Evolutionary conservation across 1,284 basidiomycete genomes (phyloP), one percentile per base, ranked within the genome.

Genomic region (Apiotrichum brassicae): DNA sequence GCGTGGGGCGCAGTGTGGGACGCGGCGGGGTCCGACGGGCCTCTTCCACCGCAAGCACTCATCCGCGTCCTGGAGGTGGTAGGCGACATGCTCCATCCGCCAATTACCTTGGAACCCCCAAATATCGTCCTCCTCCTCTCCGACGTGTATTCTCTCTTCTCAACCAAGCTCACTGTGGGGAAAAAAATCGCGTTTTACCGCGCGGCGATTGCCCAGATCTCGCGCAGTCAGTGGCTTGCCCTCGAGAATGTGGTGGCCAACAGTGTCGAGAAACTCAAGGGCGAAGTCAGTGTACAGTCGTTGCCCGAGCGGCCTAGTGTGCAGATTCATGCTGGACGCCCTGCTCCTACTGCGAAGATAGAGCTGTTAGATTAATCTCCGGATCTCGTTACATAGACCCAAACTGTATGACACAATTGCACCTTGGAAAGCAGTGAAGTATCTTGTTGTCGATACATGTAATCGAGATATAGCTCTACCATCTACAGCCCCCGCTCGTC

Each of bases 1-100:
- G 71, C 69, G 0, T 73, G 67, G 62, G 56, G 59, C 0, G 48
- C 44, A 3, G 60, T 70, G 2, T 72, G 70, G 71, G 63, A 69
- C 25, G 39, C 42, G 0, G 60, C 65, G 11, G 62, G 56, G 16
- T 18, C 5, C 18, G 28, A 25, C 19, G 36, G 51, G 14, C 48
- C 46, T 3, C 41, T 24, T 2, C 33, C 33, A 8, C 25, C 60
- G 4, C 12, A 41, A 12, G 32, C 53, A 3, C 54, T 60, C 32
- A 34, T 54, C 7, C 62, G 62, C 6, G 54, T 68, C 1, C 54
- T 73, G 2, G 46, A 53, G 3, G 51, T 49, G 4, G 36, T 63
- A 0, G 46, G 49, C 3, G 11, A 12, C 1, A 50, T 73, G 0
- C 30, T 72, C 2, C 64, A 66, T 22, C 69, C 71, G 1, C 64